A percentile compares a stretch with the other conserved stretches of the same genome.
Conservation (phyloP, 768 basidiomycete species). For the Tephrocybe sp. region DNA sequence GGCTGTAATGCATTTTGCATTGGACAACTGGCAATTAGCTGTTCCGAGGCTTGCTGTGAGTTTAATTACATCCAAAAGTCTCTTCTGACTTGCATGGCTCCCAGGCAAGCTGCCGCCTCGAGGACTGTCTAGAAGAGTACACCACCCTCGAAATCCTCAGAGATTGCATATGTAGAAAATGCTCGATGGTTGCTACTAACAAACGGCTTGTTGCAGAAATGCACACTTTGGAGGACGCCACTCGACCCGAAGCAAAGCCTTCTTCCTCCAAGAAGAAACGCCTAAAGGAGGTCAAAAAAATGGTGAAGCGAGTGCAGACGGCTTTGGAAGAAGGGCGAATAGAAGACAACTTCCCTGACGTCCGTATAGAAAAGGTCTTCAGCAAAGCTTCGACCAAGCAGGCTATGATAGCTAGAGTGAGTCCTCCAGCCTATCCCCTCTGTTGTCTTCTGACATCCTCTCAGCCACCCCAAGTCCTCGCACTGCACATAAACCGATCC, state of each 20-base stretch:
- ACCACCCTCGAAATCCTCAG: constrained; percentile 84
- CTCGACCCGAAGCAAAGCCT: constrained; percentile 39
- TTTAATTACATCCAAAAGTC: constrained; percentile 18
- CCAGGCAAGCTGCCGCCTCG: constrained; percentile 66
- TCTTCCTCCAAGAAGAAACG: constrained; percentile 76
- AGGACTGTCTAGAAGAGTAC: constrained; percentile 87
- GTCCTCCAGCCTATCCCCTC: constrained; percentile 24
- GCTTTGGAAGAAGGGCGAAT: constrained; percentile 75
- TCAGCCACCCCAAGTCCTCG: constrained; percentile 84
- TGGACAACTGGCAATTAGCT: constrained; percentile 83
- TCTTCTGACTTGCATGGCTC: not conserved
- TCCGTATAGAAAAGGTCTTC: constrained; percentile 76
- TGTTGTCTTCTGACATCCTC: not conserved
- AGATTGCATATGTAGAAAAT: constrained; percentile 93
- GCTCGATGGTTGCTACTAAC: constrained; percentile 81
- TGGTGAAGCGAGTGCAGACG: constrained; percentile 58
- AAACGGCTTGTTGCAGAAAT: constrained; percentile 62
- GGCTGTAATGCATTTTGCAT: constrained; percentile 88
- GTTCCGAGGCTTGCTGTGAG: constrained; percentile 65
- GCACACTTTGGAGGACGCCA: constrained; percentile 50
- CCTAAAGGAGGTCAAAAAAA: constrained; percentile 66
- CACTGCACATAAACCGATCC: constrained; percentile 90
- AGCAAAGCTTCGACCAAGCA: constrained; percentile 82
- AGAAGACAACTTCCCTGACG: constrained; percentile 80
- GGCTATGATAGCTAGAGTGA: constrained; percentile 87